Conservation (phyloP, 306 rosid species). For the Vigna unguiculata region DNA sequence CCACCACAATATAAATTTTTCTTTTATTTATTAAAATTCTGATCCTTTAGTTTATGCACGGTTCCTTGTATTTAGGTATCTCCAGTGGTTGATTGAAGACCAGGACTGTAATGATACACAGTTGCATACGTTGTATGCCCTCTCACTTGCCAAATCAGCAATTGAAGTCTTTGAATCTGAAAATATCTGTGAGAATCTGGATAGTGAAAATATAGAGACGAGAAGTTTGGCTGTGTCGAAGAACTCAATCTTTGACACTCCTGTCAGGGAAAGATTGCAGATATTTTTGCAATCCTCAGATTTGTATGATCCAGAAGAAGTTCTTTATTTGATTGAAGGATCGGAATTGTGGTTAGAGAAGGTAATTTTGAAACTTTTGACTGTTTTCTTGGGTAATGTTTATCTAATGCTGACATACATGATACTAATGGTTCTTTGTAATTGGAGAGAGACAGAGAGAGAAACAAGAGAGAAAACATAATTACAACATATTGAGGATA, state of each 20-base stretch:
- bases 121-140: slow-evolving; percentile 90
- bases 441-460: neutral
- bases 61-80: slow-evolving; percentile 67
- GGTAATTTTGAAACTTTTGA: slow-evolving; percentile 54
- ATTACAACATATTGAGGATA: too few species aligned
- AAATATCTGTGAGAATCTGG: slow-evolving; percentile 51
- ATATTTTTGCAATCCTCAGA: slow-evolving; percentile 89
- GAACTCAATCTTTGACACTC: slow-evolving; percentile 69
- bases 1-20: slow-evolving; percentile 15
- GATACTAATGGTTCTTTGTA: slow-evolving; percentile 33
- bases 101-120: slow-evolving; percentile 75
- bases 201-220: slow-evolving; percentile 53
- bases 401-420: slow-evolving; percentile 26
- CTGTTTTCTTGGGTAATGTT: slow-evolving; percentile 35
- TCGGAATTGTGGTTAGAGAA: slow-evolving; percentile 97
- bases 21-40: slow-evolving; percentile 23
- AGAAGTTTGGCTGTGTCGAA: slow-evolving; percentile 40
- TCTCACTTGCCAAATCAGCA: slow-evolving; percentile 92
- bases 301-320: slow-evolving; percentile 94
- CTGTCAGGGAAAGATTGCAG: slow-evolving; percentile 87
- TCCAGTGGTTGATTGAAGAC: slow-evolving; percentile 98
- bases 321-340: slow-evolving; percentile 90
- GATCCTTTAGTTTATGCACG: slow-evolving; percentile 14
- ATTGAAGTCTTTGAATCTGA: slow-evolving; percentile 69
- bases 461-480: too few species aligned